A percentile compares a stretch with the other conserved stretches of the same genome.
Evolutionary conservation across 2,329 filamentous ascomycete species (phyloP).

Genomic region (Aspergillus sp.): DNA sequence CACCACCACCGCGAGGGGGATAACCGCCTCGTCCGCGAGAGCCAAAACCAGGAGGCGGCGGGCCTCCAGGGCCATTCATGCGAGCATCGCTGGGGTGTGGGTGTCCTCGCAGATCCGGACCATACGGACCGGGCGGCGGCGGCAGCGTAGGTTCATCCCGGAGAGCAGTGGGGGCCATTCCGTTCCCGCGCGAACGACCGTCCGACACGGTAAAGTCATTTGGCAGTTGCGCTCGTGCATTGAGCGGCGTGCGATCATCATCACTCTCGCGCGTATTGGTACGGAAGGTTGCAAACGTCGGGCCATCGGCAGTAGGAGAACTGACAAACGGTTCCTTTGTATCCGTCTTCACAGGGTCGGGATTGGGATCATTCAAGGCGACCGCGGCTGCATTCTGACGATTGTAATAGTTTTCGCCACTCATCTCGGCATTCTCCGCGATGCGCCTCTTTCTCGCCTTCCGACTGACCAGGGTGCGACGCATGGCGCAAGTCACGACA

Average conservation of each 20-base stretch:
- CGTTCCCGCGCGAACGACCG: conserved; percentile 17
- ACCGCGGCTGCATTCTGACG: conserved; percentile 40
- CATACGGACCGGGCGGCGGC: conserved; percentile 25
- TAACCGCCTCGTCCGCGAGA: conserved; percentile 52
- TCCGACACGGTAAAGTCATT: conserved; percentile 21
- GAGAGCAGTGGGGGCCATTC: conserved; percentile 23
- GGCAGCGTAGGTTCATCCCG: conserved; percentile 36
- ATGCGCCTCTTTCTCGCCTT: conserved; percentile 91
- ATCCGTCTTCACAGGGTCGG: conserved; percentile 34
- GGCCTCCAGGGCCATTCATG: conserved; percentile 27
- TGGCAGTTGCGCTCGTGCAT: conserved; percentile 21
- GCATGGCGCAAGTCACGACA: conserved; percentile 89
- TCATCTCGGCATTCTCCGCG: conserved; percentile 94
- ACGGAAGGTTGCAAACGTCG: conserved; percentile 41
- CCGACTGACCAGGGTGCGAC: conserved; percentile 78
- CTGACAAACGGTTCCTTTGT: conserved; percentile 53
- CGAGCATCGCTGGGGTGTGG: conserved; percentile 28
- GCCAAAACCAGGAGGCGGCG: conserved; percentile 35
- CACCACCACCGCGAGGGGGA: conserved; percentile 38
- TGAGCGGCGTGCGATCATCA: conserved; percentile 36
- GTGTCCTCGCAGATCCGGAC: conserved; percentile 24
- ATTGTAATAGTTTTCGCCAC: conserved; percentile 83
- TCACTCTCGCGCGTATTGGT: conserved; percentile 26
- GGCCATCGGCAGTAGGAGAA: conserved; percentile 43
- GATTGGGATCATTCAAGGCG: conserved; percentile 11